Evolutionary conservation across 2,329 filamentous ascomycete species (phyloP), one percentile per base, ranked within the genome.

Genomic region (Colletotrichum sp.): DNA sequence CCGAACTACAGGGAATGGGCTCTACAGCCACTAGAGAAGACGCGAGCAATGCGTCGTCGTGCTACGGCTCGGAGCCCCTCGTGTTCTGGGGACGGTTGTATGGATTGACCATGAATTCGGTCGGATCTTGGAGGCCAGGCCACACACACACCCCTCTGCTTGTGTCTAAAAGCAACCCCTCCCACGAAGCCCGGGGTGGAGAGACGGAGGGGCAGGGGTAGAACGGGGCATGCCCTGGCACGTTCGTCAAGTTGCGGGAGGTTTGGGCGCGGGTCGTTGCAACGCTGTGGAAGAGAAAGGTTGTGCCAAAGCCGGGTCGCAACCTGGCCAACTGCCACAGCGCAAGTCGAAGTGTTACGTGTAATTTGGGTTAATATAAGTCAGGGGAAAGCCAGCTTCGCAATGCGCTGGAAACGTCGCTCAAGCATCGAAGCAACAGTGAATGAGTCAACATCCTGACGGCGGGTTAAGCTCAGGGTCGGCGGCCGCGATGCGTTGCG

Each of bases 331-430:
- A 36, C 28, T 60, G 36, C 59, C 49, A 60, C 34, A 24, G 71
- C 59, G 67, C 32, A n/a, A 52, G n/a, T 52, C 52, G 66, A 26
- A 60, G 60, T 8, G 15, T 66, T 67, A 52, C 44, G 44, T 21
- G 44, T 52, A 76, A 76, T 75, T 66, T 76, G 60, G 39, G 9
- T 75, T 75, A 75, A 76, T 76, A 76, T 75, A 75, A 67, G 26
- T 49, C 55, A 75, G 72, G 71, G 55, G 66, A 63, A 34, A 39
- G 60, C 60, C 60, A 57, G 18, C 64, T 52, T 39, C 21, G 59
- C 49, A n/a, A 49, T 57, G 55, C 49, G 39, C 55, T 59, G 36
- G 18, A 57, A 65, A 71, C 30, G 57, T 52, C 49, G 59, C 44
- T 60, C 64, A 69, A 63, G 63, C 32, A 64, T 59, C 32, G 9